Evolutionary conservation across 164 flowering plant genomes (phyloP), one percentile per base, ranked within the genome.

Genomic region (Aristolochia californica): DNA sequence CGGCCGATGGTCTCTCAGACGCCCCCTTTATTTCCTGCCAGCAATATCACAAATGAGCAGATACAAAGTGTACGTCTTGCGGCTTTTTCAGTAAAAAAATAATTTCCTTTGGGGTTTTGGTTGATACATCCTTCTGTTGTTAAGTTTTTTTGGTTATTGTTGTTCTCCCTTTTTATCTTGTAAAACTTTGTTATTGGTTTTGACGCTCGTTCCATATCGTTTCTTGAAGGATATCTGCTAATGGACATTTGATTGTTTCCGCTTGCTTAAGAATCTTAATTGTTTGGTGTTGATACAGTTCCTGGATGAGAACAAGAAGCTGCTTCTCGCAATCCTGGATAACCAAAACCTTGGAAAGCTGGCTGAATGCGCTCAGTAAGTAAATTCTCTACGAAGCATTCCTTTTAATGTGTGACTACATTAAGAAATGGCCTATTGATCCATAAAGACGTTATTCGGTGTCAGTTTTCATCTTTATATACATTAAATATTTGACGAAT

Each of bases 311-410:
- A 91, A 91, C 76, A 91, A 88, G 60, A 84, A 79, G 69, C 69
- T 91, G 80, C 88, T 86, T 69, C 64, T 88, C 67, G 96, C 96
- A 28, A 87, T 91, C 56, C 58, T 91, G 86, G 97, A 91, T 57
- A 82, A 85, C 70, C 98, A 91, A 67, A 85, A 85, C 66, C 89
- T 88, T 55, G 96, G 98, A 48, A 91, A 87, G 70, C 82, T 87
- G 63, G 76, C 85, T 16, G 98, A 88, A 58, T 86, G 94, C 78
- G 96, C 95, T 1, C 91, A 88, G 98, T 88, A 77, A 82, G 96
- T 77, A 34, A 23, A 2, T 47, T 47, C 10, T 34, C 40, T 12
- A 3, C 40, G 10, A 34, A 7, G 30, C 2, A 2, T 28, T 28
- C 7, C 7, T 28, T 28, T 28, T 7, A 28, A 28, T 28, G 34